Evolutionary conservation across 129 eudicot species (phyloP), one percentile per base, ranked within the genome.

Genomic region (Silybum marianum): DNA sequence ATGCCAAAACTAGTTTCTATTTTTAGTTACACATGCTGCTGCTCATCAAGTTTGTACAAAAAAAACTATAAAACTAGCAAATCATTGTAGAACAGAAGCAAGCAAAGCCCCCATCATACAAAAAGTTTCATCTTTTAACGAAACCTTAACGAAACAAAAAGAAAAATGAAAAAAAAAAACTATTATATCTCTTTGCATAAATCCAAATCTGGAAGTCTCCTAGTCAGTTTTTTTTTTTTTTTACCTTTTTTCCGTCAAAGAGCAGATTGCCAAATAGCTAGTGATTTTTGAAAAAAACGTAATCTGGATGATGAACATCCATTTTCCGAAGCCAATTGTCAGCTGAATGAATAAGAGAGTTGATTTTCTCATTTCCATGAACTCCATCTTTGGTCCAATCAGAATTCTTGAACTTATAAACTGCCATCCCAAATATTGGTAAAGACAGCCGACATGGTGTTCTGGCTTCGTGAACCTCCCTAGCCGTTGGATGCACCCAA

Each of bases 261-360:
- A 22, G 60, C 44, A 39, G 44, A 39, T 39, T 7, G 24, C 78
- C 77, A 22, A 28, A 10, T 6, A 76, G 63, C 73, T 80, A 80
- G 74, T 82, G 97, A 25, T 86, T 86, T 80, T 80, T 78, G 68
- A 91, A 94, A 67, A 91, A 94, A 74, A 65, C 78, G 76, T 83
- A 87, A 81, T 94, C 98, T 0, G 98, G 98, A 71, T 94, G 97
- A 73, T 87, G 78, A 68, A 94, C 98, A 73, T 90, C 88, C 88
- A 91, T 73, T 4, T 22, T 78, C 63, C 86, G 88, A 12, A 94
- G 92, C 98, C 98, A 94, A 72, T 86, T 88, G n/a, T 88, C 97
- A 46, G 97, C 91, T 2, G 82, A 89, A 48, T 74, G 86, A 38
- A 80, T 63, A 19, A 94, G 90, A 21, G 97, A 87, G 69, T 76